These are phyloP conservation scores for Alternaria dauci DNA, from an alignment of 2,329 filamentous ascomycete species.

Conservation along the genomic window DNA sequence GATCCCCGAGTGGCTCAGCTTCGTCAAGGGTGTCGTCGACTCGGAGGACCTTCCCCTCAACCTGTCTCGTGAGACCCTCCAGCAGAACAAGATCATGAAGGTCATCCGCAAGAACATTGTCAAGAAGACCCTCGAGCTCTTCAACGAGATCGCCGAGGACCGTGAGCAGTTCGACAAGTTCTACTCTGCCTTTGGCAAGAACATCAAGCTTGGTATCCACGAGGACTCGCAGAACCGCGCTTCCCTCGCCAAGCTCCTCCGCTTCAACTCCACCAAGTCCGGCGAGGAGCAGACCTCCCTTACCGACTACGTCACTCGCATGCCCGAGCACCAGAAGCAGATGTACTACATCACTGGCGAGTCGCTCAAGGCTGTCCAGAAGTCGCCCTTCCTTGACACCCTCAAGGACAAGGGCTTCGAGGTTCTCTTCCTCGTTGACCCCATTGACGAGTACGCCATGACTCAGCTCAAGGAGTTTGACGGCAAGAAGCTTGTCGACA, in stretches of 20 bases:
- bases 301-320: slow-evolving; percentile 96
- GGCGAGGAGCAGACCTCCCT: slow-evolving; percentile 95
- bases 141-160: slow-evolving; percentile 98
- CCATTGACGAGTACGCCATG: slow-evolving; percentile 99
- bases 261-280: slow-evolving; percentile 99
- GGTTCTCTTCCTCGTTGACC: slow-evolving; percentile 98
- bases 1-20: slow-evolving; percentile 98
- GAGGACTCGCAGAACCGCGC: slow-evolving; percentile 98
- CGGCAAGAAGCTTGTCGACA: slow-evolving; percentile 99
- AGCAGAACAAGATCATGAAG: slow-evolving; percentile 99
- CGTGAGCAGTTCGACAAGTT: slow-evolving; percentile 99
- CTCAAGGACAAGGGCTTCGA: slow-evolving; percentile 99
- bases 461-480: slow-evolving; percentile 99
- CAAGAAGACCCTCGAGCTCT: slow-evolving; percentile 99
- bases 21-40: slow-evolving; percentile 99
- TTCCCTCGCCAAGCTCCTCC: slow-evolving; percentile 94
- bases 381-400: slow-evolving; percentile 98
- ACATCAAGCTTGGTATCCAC: slow-evolving; percentile 99
- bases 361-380: slow-evolving; percentile 96
- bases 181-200: slow-evolving; percentile 99
- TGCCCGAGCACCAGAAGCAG: slow-evolving; percentile 99
- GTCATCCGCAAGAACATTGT: slow-evolving; percentile 99
- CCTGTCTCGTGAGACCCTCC: slow-evolving; percentile 98
- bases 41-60: slow-evolving; percentile 99
- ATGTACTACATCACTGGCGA: slow-evolving; percentile 99